A percentile compares a stretch with the other conserved stretches of the same genome.
Conservation (phyloP, 2,329 filamentous ascomycete species). For the Diaporthe citri region DNA sequence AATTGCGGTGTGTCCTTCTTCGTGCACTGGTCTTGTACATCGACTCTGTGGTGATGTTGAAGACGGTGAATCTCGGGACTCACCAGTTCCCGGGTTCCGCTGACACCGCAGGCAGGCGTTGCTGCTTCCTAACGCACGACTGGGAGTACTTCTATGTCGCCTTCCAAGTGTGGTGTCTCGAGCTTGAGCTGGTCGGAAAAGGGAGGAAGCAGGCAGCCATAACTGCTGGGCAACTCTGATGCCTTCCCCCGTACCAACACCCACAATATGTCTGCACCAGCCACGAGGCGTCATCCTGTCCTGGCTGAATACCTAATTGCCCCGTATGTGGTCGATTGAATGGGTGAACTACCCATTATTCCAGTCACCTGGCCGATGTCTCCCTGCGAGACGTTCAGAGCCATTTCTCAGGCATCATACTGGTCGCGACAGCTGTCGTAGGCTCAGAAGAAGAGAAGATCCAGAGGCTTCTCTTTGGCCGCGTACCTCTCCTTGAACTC, state of each 20-base stretch:
- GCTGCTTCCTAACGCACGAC: neutral
- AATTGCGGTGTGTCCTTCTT: neutral
- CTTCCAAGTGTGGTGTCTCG: neutral
- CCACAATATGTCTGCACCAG: neutral
- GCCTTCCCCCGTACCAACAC: neutral
- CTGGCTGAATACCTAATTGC: neutral
- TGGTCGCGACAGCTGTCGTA: neutral
- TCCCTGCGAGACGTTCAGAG: neutral
- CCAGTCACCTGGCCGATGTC: neutral
- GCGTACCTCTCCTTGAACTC: conserved; percentile 80
- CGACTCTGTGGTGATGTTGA: neutral
- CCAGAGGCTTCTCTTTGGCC: conserved; percentile 68
- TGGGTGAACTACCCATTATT: neutral
- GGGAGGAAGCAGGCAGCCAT: neutral
- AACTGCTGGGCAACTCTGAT: neutral
- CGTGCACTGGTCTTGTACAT: neutral
- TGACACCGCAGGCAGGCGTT: neutral
- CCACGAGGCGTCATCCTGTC: neutral
- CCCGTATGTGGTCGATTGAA: neutral
- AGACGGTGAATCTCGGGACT: neutral
- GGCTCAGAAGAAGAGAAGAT: conserved; percentile 74
- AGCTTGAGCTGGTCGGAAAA: neutral
- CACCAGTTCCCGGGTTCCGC: neutral
- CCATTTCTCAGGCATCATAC: neutral
- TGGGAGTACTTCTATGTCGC: neutral